Conservation (phyloP, 192 early-diverging fungal genomes). For the Spinellus fusiger region DNA sequence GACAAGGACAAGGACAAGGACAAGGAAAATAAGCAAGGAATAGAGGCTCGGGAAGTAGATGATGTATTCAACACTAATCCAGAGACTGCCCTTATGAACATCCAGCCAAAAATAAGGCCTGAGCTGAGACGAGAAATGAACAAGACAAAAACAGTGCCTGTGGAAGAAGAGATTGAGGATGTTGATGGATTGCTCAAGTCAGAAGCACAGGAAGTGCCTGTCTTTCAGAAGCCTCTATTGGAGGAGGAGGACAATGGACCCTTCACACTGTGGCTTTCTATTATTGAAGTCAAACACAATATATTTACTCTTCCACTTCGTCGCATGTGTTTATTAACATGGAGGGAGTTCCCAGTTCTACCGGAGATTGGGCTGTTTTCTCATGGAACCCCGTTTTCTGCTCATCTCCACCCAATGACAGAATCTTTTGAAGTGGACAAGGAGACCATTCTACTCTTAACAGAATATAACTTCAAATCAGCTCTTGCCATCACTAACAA, state of each 20-base stretch:
- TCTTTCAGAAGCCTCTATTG: neutral
- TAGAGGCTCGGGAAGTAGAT: too few species aligned
- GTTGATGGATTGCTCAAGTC: neutral
- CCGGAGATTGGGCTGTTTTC: constrained; percentile 30
- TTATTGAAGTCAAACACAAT: constrained; percentile 26
- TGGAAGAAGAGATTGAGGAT: constrained; percentile 6
- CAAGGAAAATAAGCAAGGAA: too few species aligned
- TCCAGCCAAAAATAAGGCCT: neutral
- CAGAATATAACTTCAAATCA: constrained; percentile 47
- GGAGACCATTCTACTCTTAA: constrained; percentile 37
- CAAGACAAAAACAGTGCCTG: neutral
- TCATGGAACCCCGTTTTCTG: constrained; percentile 11
- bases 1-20: constrained; percentile 8
- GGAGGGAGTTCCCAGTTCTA: constrained; percentile 32
- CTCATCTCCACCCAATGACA: constrained; percentile 15
- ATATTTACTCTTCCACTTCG: constrained; percentile 31
- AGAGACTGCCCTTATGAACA: constrained; percentile 8
- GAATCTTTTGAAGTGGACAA: constrained; percentile 16
- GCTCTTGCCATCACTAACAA: constrained; percentile 41
- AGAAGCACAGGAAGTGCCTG: neutral
- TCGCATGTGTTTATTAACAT: constrained; percentile 38
- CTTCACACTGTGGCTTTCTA: constrained; percentile 26
- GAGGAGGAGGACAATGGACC: constrained; percentile 13
- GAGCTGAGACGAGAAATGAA: neutral
- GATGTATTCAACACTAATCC: constrained; percentile 5